Base-by-base conservation (phyloP, 106 monocot genomes). In the Alisma plantagoaquatica region DNA sequence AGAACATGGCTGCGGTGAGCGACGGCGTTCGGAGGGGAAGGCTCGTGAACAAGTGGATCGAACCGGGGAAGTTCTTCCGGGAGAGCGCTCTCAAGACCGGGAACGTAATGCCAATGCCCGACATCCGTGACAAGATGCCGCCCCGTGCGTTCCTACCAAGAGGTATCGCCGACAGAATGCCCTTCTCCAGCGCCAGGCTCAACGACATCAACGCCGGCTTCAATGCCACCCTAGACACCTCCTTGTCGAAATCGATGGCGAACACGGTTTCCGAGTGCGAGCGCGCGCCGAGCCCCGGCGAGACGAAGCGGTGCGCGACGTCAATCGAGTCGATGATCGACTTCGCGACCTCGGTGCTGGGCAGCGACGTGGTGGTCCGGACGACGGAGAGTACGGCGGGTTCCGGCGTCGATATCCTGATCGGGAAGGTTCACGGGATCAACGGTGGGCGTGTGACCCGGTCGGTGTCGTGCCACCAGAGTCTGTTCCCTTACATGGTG, bases 381-480 rank as follows among this genome's bases (percentile, higher is more conserved):
- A 72, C 74, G 23, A 88, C 80, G 0, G 70, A 70, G 25, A 62
- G 53, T 26, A 20, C 75, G 18, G 50, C 50, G 1, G 94, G 94
- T 4, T 84, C 72, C 14, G 46, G 57, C 0, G 53, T 59, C 3
- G 21, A 68, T 10, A 22, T 94, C 19, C 19, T 67, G 28, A 60
- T 94, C 19, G 94, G 87, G 1, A 23, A 70, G 15, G 80, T 87
- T 2, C 61, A 21, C 19, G 82, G 86, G 8, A 54, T 86, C 28
- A 73, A 87, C 33, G 93, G 83, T 3, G 87, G 93, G 4, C 56
- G 53, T 29, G 72, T 80, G 12, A 94, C 87, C 19, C 41, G 46
- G 29, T 74, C 93, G 2, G 93, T 84, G 55, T 87, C 87, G 8
- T 94, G 93, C 50, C 93, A 94, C 66, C 93, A 94, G 80, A 87